Conservation (phyloP, 2,329 filamentous ascomycete genomes). For the Cladorrhinum sp. region DNA sequence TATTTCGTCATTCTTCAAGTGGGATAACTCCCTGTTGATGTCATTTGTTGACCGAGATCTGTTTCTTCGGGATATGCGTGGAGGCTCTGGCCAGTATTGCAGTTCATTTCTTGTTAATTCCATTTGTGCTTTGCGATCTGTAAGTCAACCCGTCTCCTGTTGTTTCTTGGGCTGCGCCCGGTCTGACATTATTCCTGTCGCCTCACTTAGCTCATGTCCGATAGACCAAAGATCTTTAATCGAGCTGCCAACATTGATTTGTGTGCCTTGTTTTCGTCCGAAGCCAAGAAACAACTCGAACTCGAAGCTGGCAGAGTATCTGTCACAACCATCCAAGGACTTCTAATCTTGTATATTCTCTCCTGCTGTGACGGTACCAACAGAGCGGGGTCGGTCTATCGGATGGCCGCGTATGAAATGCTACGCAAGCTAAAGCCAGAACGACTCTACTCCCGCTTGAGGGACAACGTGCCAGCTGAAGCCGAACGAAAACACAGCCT, state of each 20-base stretch:
- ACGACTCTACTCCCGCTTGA: background rate
- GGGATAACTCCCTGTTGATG: constrained; percentile 29
- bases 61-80: constrained; percentile 31
- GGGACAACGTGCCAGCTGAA: background rate
- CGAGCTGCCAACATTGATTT: constrained; percentile 20
- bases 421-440: constrained; percentile 8
- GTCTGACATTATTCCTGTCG: constrained; percentile 4
- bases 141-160: constrained; percentile 16
- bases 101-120: constrained; percentile 34
- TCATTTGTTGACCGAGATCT: constrained; percentile 28
- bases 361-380: constrained; percentile 21
- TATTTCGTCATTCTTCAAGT: constrained; percentile 32
- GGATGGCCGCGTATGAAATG: constrained; percentile 26
- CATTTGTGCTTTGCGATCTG: constrained; percentile 33
- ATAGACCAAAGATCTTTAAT: constrained; percentile 19
- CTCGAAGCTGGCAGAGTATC: constrained; percentile 22
- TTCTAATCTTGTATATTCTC: constrained; percentile 23
- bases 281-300: constrained; percentile 28
- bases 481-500: constrained; percentile 4
- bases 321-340: constrained; percentile 25
- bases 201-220: constrained; percentile 25
- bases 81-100: constrained; percentile 25
- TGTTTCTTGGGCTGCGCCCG: background rate
- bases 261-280: constrained; percentile 23
- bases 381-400: constrained; percentile 22